Conservation (phyloP, 2,329 filamentous ascomycete genomes). For the Leptographium galeiforme region DNA sequence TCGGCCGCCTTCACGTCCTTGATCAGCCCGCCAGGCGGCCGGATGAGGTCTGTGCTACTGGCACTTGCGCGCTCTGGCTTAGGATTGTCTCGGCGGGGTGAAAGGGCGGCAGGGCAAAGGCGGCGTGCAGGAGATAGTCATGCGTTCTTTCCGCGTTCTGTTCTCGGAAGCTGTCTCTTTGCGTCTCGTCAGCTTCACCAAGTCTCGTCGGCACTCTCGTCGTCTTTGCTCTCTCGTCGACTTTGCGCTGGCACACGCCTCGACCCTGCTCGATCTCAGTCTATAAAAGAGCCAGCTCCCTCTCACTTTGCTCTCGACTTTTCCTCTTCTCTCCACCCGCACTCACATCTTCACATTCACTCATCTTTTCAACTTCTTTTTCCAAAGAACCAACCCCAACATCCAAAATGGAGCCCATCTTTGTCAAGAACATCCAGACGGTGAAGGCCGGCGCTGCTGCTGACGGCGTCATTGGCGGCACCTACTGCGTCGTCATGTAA, state of each 20-base stretch:
- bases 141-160: background rate
- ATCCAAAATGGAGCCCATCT: constrained; percentile 2
- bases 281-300: constrained; percentile 1
- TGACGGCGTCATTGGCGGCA: background rate
- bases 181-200: background rate
- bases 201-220: background rate
- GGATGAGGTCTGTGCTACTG: too few species aligned
- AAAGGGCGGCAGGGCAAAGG: background rate
- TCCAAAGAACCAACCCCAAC: background rate
- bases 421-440: background rate
- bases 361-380: background rate
- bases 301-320: background rate
- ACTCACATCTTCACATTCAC: background rate
- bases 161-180: background rate
- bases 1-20: too few species aligned
- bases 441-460: background rate
- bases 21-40: too few species aligned
- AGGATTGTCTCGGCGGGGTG: background rate
- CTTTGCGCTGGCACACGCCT: too few species aligned
- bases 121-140: background rate
- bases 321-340: background rate
- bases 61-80: too few species aligned
- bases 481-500: constrained; percentile 6
- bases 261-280: background rate
- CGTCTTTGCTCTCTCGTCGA: background rate